Evolutionary conservation across 176 grass and related monocot species (phyloP), one percentile per base, ranked within the genome.

Genomic region (Oryza coarctata): DNA sequence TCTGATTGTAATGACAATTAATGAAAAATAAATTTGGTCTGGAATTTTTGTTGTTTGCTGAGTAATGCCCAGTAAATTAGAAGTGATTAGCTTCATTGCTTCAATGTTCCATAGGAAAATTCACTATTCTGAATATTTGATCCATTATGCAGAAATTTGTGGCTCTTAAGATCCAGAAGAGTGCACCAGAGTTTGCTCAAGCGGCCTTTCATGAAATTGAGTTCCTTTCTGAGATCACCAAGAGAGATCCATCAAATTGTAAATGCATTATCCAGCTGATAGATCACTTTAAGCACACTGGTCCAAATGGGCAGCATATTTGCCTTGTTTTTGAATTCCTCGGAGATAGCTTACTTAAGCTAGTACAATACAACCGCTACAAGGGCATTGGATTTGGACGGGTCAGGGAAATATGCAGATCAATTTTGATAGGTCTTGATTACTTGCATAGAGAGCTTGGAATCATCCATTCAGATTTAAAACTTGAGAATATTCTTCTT

Each of bases 111-210:
- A 40, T 27, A 65, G 39, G 34, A 22, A 44, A 35, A 45, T 33
- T 73, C 1, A 77, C 28, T 62, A 75, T 65, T 68, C 17, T 3
- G 32, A 33, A 4, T 33, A n/a, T 33, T 33, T 33, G 80, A 26
- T 83, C 75, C 83, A 23, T 39, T 85, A 13, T 91, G 80, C 80
- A 99, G 96, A 95, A 40, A 87, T 99, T 94, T 22, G 93, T 95
- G 65, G 96, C 96, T 20, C 89, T 99, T 34, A 99, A 99, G 86
- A 95, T 99, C 62, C 96, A 99, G 73, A 99, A 99, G 88, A 99
- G 96, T 33, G 93, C 91, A 0, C 86, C 85, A 9, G 93, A 95
- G 58, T 99, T 99, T 85, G 93, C 91, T n/a, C 90, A 99, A 76
- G 93, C 96, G 26, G 96, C 96, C 73, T 76, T 99, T 75, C 96